phyloP scores from a whole-genome alignment of 345 rosid species.

The Camelina sativa region DNA sequence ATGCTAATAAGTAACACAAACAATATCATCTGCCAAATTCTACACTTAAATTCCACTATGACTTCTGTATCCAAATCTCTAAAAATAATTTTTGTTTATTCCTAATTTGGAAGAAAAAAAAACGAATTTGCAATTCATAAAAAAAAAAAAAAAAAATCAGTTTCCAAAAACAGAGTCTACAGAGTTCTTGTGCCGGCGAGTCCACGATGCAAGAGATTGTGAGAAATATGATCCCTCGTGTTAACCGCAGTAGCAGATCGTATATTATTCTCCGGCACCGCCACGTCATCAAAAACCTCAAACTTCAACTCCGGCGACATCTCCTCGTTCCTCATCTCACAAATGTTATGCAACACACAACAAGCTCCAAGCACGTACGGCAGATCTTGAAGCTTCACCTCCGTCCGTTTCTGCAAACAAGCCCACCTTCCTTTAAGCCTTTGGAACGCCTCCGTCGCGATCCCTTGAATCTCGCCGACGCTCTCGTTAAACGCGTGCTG shows the following conservation, averaged over 20 bases:
- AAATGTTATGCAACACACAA: conserved; percentile 78
- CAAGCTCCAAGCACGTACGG: conserved; percentile 88
- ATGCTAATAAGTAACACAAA: conserved; percentile 6
- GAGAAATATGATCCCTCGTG: conserved; percentile 76
- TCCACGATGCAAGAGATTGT: conserved; percentile 76
- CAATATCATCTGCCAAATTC: conserved; percentile 23
- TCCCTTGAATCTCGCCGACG: conserved; percentile 49
- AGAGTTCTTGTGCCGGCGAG: conserved; percentile 54
- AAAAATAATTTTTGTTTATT: conserved; percentile 12
- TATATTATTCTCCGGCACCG: conserved; percentile 60
- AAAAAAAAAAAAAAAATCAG: conserved; percentile 1
- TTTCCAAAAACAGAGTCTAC: conserved; percentile 21
- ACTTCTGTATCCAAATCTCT: conserved; percentile 32
- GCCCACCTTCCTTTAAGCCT: conserved; percentile 76
- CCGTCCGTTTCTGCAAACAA: conserved; percentile 79
- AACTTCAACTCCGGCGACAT: conserved; percentile 52
- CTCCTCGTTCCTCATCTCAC: conserved; percentile 74
- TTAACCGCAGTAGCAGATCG: conserved; percentile 54
- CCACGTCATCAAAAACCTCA: conserved; percentile 68
- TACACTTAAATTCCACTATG: conserved; percentile 10
- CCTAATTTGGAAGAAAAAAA: conserved; percentile 40
- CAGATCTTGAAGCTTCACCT: conserved; percentile 77
- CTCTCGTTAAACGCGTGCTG: conserved; percentile 77
- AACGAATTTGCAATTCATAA: conserved; percentile 33
- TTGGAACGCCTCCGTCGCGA: conserved; percentile 58